A percentile compares a stretch with the other conserved stretches of the same genome.
Evolutionary conservation across 345 rosid genomes (phyloP).

Genomic region (Melaleuca alternifolia): DNA sequence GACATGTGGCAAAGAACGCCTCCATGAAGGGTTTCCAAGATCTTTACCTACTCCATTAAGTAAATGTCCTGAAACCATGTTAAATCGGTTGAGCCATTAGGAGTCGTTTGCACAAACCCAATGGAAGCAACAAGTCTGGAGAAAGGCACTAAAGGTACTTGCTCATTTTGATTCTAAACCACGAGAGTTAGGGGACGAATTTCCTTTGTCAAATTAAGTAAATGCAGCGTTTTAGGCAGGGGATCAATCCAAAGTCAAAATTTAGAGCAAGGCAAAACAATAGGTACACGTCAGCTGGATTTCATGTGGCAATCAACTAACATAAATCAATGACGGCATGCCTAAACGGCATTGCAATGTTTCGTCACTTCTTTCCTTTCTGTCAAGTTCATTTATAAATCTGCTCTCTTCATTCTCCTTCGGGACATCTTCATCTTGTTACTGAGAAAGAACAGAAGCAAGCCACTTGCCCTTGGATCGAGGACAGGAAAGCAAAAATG

Average conservation of each 20-base stretch:
- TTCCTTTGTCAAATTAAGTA: neutral
- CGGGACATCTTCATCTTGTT: neutral
- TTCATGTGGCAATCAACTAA: neutral
- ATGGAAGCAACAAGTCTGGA: neutral
- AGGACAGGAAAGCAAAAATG: neutral
- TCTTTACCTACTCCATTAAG: constrained; percentile 49
- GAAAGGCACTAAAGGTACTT: neutral
- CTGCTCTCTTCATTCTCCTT: neutral
- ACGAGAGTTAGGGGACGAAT: neutral
- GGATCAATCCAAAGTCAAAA: neutral
- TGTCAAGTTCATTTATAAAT: neutral
- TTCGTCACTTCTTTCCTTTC: neutral
- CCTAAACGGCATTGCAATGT: neutral
- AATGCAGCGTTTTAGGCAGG: neutral
- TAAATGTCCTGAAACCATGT: constrained; percentile 28
- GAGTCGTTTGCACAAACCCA: neutral
- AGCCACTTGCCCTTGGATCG: neutral
- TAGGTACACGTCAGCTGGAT: neutral
- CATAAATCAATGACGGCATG: neutral
- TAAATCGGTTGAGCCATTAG: constrained; percentile 8
- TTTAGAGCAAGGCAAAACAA: neutral
- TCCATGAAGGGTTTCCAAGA: constrained; percentile 68
- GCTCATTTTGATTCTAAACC: neutral
- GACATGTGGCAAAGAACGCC: constrained; percentile 66
- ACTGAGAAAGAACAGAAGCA: neutral